A percentile compares a stretch with the other conserved stretches of the same genome.
Evolutionary conservation across 176 grass and related monocot genomes (phyloP).

Genomic region (Musa schizocarpa): DNA sequence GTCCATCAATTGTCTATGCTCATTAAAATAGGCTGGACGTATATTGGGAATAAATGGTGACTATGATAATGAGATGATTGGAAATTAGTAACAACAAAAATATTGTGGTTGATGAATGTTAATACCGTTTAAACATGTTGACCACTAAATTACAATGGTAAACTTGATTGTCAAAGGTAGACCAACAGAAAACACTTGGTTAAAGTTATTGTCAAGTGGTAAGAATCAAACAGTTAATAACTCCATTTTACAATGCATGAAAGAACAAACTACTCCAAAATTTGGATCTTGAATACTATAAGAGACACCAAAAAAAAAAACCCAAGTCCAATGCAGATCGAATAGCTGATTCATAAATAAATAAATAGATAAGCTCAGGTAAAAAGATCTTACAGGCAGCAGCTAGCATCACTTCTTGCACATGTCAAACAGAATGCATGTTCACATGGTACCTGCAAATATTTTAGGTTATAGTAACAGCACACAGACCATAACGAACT

Average conservation of each 20-base stretch:
- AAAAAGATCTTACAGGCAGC: constrained; percentile 74
- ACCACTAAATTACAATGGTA: background rate
- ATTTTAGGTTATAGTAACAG: background rate
- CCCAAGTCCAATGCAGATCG: background rate
- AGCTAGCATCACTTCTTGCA: constrained; percentile 90
- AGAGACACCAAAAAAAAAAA: background rate
- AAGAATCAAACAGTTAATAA: too few relatives aligned
- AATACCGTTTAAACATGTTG: background rate
- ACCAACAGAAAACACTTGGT: background rate
- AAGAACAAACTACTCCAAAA: background rate
- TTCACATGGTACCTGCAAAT: constrained; percentile 35
- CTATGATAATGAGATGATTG: too few relatives aligned
- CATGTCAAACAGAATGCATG: constrained; percentile 95
- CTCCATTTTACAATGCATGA: too few relatives aligned
- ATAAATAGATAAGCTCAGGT: background rate
- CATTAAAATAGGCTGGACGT: constrained; percentile 61
- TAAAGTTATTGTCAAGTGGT: too few relatives aligned
- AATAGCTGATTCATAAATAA: constrained; percentile 4
- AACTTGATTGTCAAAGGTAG: background rate
- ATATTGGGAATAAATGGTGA: background rate
- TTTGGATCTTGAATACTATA: background rate
- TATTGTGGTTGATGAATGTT: background rate
- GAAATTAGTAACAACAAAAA: background rate
- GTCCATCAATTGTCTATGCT: background rate
- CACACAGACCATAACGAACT: background rate